phyloP scores from a whole-genome alignment of 768 basidiomycete species.

The Suillus cothurnatus region DNA sequence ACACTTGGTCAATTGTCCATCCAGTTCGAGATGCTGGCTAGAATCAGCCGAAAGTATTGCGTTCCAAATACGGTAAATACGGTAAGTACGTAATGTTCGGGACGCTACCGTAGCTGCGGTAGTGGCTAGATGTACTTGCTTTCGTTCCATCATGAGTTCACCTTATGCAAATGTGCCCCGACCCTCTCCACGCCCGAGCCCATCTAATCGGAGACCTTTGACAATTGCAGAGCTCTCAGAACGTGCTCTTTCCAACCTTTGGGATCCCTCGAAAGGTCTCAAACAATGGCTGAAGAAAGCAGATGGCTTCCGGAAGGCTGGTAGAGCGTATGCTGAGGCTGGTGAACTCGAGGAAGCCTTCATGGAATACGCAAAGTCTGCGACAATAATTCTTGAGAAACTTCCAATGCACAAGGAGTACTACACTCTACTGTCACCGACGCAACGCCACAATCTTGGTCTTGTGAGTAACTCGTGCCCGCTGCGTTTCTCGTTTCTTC shows the following conservation, averaged over 20 bases:
- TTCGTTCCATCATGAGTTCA: conserved; percentile 17
- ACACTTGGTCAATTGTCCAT: background rate
- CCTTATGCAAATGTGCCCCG: conserved; percentile 9
- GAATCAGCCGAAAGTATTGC: background rate
- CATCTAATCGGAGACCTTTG: conserved; percentile 44
- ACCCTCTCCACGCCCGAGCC: conserved; percentile 11
- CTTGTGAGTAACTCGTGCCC: conserved; percentile 51
- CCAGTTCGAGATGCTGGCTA: background rate
- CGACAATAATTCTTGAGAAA: conserved; percentile 77
- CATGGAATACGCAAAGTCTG: conserved; percentile 69
- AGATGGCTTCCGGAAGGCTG: conserved; percentile 61
- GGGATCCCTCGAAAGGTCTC: conserved; percentile 59
- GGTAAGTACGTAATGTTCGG: conserved; percentile 6
- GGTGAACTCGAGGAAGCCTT: conserved; percentile 74
- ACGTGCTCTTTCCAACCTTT: conserved; percentile 55
- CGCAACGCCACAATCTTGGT: conserved; percentile 67
- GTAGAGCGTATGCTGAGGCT: conserved; percentile 45
- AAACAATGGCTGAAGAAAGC: conserved; percentile 69
- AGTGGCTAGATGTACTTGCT: conserved; percentile 6
- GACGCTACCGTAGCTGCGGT: conserved; percentile 8
- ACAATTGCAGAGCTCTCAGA: conserved; percentile 70
- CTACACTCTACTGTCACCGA: conserved; percentile 48
- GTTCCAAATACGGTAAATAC: conserved; percentile 12
- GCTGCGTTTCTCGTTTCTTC: background rate
- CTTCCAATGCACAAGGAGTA: conserved; percentile 77